These are phyloP conservation scores for Venturia aucupariae DNA, from an alignment of 2,329 filamentous ascomycete species.

Conservation along the genomic window DNA sequence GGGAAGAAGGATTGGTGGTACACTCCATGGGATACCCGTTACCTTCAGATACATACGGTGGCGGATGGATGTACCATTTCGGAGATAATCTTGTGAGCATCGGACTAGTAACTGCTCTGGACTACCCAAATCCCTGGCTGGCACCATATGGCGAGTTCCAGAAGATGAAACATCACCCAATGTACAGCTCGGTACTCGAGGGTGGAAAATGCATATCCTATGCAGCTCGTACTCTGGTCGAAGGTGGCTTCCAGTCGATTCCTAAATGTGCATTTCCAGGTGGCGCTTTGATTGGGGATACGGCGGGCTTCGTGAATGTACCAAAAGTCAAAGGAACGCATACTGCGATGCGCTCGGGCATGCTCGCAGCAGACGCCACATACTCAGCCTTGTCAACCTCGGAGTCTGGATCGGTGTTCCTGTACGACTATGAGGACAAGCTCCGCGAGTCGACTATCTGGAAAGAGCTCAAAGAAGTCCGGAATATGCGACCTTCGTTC, in stretches of 20 bases:
- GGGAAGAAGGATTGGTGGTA: constrained; percentile 72
- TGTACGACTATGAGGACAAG: constrained; percentile 88
- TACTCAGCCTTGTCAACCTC: constrained; percentile 61
- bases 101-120: constrained; percentile 83
- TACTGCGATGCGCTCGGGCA: constrained; percentile 94
- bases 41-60: constrained; percentile 81
- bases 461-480: constrained; percentile 88
- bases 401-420: constrained; percentile 66
- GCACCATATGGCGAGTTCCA: constrained; percentile 96
- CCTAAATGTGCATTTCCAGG: constrained; percentile 95
- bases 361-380: constrained; percentile 88
- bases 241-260: constrained; percentile 96
- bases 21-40: constrained; percentile 93
- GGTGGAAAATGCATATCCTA: constrained; percentile 97
- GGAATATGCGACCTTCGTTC: constrained; percentile 96
- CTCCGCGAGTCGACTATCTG: constrained; percentile 82
- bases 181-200: constrained; percentile 78
- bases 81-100: constrained; percentile 92
- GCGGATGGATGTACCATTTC: constrained; percentile 99
- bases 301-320: constrained; percentile 92
- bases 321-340: constrained; percentile 98
- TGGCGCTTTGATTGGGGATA: constrained; percentile 90
- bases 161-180: constrained; percentile 95
- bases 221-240: constrained; percentile 79
- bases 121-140: constrained; percentile 95